phyloP scores from a whole-genome alignment of 306 rosid genomes.

The Albizia julibrissin region DNA sequence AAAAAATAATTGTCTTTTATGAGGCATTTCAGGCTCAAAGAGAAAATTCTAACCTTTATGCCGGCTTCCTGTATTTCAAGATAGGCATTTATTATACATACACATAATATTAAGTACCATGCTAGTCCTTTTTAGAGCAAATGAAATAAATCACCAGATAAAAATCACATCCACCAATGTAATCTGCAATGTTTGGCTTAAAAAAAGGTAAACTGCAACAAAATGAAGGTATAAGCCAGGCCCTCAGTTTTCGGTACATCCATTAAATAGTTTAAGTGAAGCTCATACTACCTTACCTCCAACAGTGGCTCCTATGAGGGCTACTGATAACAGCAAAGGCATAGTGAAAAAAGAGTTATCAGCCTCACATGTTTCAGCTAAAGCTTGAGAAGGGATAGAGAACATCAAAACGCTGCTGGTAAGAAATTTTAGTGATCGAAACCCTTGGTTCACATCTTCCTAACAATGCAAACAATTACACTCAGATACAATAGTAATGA shows the following conservation, averaged over 20 bases:
- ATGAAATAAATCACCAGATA: not conserved
- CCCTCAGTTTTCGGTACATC: not conserved
- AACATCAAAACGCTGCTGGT: conserved; percentile 45
- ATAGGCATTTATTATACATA: not conserved
- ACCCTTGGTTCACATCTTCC: conserved; percentile 39
- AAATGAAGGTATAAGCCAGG: not conserved
- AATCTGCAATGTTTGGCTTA: not conserved
- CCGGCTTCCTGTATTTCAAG: not conserved
- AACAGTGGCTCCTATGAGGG: conserved; percentile 76
- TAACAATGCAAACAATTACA: conserved; percentile 22
- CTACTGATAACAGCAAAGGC: conserved; percentile 68
- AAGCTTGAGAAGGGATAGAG: conserved; percentile 51
- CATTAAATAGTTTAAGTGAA: not conserved
- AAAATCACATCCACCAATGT: not conserved
- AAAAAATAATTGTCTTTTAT: not conserved
- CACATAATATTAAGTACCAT: not conserved
- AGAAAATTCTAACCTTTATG: not conserved
- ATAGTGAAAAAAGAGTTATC: conserved; percentile 54
- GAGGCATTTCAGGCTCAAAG: not conserved
- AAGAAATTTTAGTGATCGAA: conserved; percentile 47
- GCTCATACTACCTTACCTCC: conserved; percentile 55
- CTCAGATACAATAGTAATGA: not conserved
- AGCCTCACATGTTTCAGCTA: conserved; percentile 72
- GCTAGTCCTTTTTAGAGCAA: not conserved
- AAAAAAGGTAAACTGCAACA: not conserved